phyloP scores from a whole-genome alignment of 768 basidiomycete species.

The Leccinum subgranulosum region DNA sequence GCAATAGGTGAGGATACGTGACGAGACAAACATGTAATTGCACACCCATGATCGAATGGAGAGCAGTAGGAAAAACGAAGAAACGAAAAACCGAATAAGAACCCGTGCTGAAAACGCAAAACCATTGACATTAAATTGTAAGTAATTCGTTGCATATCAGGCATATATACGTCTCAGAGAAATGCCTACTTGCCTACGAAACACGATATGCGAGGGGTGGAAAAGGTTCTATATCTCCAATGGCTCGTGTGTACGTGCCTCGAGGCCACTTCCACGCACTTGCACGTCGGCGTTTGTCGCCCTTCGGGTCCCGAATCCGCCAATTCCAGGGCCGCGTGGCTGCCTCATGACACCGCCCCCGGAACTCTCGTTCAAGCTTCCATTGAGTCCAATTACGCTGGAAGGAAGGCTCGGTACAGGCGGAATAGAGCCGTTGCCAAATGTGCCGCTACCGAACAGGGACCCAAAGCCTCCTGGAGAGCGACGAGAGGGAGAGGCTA shows the following conservation, averaged over 20 bases:
- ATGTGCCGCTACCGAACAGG: slow-evolving; percentile 50
- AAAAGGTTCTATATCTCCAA: slow-evolving; percentile 62
- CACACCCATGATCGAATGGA: slow-evolving; percentile 15
- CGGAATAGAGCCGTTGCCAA: slow-evolving; percentile 47
- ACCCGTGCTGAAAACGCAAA: slow-evolving; percentile 6
- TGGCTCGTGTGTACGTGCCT: slow-evolving; percentile 83
- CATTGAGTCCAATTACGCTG: slow-evolving; percentile 48
- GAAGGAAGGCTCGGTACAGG: slow-evolving; percentile 78
- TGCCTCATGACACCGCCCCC: slow-evolving; percentile 67
- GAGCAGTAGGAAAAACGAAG: slow-evolving; percentile 7
- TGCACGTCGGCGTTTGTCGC: slow-evolving; percentile 37
- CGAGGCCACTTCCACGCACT: slow-evolving; percentile 63
- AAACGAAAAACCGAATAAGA: not conserved
- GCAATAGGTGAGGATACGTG: slow-evolving; percentile 1
- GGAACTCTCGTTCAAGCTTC: slow-evolving; percentile 37
- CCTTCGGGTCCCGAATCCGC: slow-evolving; percentile 67
- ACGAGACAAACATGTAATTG: slow-evolving; percentile 8
- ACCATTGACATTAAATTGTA: slow-evolving; percentile 22
- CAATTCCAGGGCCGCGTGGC: slow-evolving; percentile 76
- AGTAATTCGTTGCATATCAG: slow-evolving; percentile 22
- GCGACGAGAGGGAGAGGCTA: slow-evolving; percentile 78
- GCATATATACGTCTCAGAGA: slow-evolving; percentile 21
- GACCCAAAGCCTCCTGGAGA: slow-evolving; percentile 67
- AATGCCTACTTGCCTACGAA: slow-evolving; percentile 21
- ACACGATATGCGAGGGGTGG: not conserved